These are phyloP conservation scores for Dictyostelium intermedium DNA, from an alignment of 78 protist genomes.

Conservation along the genomic window DNA sequence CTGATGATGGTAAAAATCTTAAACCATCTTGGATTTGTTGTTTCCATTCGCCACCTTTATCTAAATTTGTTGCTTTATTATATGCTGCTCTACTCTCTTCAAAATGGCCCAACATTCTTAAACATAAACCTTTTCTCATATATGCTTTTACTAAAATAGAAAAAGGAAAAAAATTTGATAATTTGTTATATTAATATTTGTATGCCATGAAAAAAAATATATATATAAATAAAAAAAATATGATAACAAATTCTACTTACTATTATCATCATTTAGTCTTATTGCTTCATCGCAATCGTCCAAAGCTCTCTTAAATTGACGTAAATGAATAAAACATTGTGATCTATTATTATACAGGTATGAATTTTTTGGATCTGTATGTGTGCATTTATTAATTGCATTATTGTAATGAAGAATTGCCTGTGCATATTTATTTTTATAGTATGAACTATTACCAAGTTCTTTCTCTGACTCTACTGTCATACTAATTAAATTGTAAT, in stretches of 20 bases:
- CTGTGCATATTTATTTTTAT: slow-evolving; percentile 66
- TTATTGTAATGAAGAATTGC: slow-evolving; percentile 80
- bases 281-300: slow-evolving; percentile 77
- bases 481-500: neutral
- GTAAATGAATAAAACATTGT: slow-evolving; percentile 73
- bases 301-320: slow-evolving; percentile 70
- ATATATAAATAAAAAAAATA: neutral
- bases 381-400: slow-evolving; percentile 72
- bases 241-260: slow-evolving; percentile 6
- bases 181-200: neutral
- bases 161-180: neutral
- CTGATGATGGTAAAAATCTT: slow-evolving; percentile 17
- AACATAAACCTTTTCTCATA: slow-evolving; percentile 81
- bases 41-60: slow-evolving; percentile 31
- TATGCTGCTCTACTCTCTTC: slow-evolving; percentile 70
- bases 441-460: slow-evolving; percentile 53
- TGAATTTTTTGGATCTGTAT: slow-evolving; percentile 71
- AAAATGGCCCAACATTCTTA: slow-evolving; percentile 49
- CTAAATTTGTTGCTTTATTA: slow-evolving; percentile 26
- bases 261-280: slow-evolving; percentile 46
- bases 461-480: slow-evolving; percentile 74
- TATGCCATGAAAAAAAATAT: neutral
- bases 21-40: slow-evolving; percentile 68
- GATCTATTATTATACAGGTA: slow-evolving; percentile 58
- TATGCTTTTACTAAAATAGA: slow-evolving; percentile 64